Base-by-base conservation (phyloP, 2,329 filamentous ascomycete genomes). In the Penicillium corylophilum region DNA sequence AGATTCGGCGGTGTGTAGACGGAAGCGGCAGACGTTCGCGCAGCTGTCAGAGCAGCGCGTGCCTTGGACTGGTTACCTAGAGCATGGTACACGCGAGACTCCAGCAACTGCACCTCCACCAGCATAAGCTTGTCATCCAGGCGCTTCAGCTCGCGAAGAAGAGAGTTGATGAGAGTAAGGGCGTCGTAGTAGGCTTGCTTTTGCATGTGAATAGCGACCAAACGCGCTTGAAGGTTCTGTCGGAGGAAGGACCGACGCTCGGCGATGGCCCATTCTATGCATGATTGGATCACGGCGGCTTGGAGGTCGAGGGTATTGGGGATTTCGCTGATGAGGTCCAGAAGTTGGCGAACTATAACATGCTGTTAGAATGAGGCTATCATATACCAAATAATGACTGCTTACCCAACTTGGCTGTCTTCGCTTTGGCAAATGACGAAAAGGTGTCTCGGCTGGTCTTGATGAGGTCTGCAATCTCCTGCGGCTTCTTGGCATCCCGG, bases 101-200 rank as follows among this genome's bases (percentile, higher is more conserved):
- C 94, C 62, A 99, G 84, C 53, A 99, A 85, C 77, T 99, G 95
- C 49, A 99, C 94, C 76, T 99, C 94, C 23, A 99, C 94, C 55
- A 99, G 82, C 62, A 96, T 91, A 60, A 99, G 85, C 80, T 99
- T 99, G 81, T 99, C 95, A 71, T 99, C 94, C 64, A 99, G 82
- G 51, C 95, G 90, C 82, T 97, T 97, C 65, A 99, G 84, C 81
- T 99, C 95, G 69, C 90, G 90, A 53, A 99, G 85, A 55, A 99
- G 86, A 64, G 88, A 87, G 78, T 97, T 97, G 83, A 97, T 97
- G 68, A 99, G 87, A 23, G 89, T 93, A 62, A 99, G 86, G 56
- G 94, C 90, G 62, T 99, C 95, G 73, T 97, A 97, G 79, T 96
- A 97, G 51, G 91, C 88, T 73, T 96, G 90, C 79, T 97, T 97